Evolutionary conservation across 805 yeast genomes (phyloP), one percentile per base, ranked within the genome.

Genomic region (Ogataea sp.): DNA sequence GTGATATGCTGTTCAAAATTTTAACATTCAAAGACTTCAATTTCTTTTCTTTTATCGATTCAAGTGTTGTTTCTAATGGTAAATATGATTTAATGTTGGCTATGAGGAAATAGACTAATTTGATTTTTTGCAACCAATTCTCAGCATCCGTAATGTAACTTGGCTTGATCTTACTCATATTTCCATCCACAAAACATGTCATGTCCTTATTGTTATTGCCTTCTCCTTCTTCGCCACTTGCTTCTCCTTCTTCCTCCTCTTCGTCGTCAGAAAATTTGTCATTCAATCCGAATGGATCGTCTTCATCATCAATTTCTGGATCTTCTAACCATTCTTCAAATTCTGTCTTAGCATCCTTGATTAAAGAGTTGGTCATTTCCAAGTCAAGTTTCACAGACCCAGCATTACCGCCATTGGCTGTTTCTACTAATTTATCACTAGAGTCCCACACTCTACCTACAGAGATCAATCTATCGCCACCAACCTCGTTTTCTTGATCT

Each of bases 391-490:
- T 71, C 38, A 83, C 58, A 2, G 78, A 50, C 2, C 78, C 82
- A 15, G 75, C 44, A 36, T 75, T 70, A 0, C 87, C 87, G 20
- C 55, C 59, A 17, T 62, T 59, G 5, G 73, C 49, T 16, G 73
- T 51, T 8, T 58, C 54, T 10, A 59, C 55, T 8, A 83, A 38
- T 0, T 52, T 49, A 40, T 78, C 83, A 53, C 88, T 80, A 26
- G 64, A 56, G n/a, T 75, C 68, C 94, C 94, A 85, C 4, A 84
- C 64, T 51, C 72, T 71, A 14, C 88, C 93, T 17, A 83, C 73
- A 0, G 75, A 64, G 1, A 75, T 59, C 24, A 84, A 59, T 48
- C 89, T 65, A 3, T 61, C 67, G 25, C 62, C 61, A 4, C 49
- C 48, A 13, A 49, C 51, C 3, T 56, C 43, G 1, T 33, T 42